Base-by-base conservation (phyloP, 371 early-diverging fungal genomes). In the Lichtheimia ornata region DNA sequence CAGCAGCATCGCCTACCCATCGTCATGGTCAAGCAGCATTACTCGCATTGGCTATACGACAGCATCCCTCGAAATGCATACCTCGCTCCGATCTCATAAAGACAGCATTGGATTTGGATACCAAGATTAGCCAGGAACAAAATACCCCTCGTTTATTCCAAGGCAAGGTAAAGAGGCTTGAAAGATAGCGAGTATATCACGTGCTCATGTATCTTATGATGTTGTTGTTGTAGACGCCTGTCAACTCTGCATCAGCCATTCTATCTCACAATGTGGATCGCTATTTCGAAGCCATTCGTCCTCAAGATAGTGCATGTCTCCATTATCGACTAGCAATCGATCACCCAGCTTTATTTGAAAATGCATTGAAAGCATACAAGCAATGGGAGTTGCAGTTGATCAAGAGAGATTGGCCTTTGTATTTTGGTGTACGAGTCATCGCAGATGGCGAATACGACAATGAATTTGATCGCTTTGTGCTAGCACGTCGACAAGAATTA, bases 221-320 rank as follows among this genome's bases (percentile, higher is more conserved):
- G 18, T 45, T 5, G 45, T 18, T n/a, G n/a, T n/a, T n/a, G 11
- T 22, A 90, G 86, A 93, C 94, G 28, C 93, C 94, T 5, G 76
- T 77, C 73, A 93, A 93, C 65, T 91, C 91, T 47, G 91, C 92
- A 5, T 89, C 89, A 17, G 88, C 91, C 5, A 77, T 87, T 49
- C 67, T 94, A 63, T 91, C 94, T 3, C 84, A 84, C 54, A 94
- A 94, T 54, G 81, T 78, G 12, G 93, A 93, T 70, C 82, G 85
- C 42, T 84, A 89, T 60, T 94, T 94, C 78, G 65, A 84, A 7
- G 78, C 86, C 30, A 87, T 88, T 61, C 81, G 81, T 27, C 85
- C 86, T 2, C 77, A 76, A 20, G 93, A 90, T 18, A 81, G 86
- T 20, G 75, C 72, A 45, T 84, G 84, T 47, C 85, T 74, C 18